A percentile compares a stretch with the other conserved stretches of the same genome.
Evolutionary conservation across 2,329 filamentous ascomycete genomes (phyloP).

Genomic region (Dactylonectria macrodidyma): DNA sequence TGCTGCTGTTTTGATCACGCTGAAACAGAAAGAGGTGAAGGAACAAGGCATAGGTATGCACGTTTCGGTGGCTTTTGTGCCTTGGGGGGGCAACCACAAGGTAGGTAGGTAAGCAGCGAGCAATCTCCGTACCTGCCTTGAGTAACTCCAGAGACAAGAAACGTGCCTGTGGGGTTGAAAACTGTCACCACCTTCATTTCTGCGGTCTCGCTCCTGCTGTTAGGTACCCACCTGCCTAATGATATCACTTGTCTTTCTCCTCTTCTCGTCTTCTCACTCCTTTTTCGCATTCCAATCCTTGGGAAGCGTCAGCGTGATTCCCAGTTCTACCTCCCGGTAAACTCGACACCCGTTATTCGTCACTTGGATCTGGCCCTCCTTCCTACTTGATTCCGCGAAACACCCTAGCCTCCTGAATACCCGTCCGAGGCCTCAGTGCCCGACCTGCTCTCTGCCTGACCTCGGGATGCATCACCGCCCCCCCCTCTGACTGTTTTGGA

Average conservation of each 20-base stretch:
- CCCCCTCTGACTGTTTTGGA: conserved; percentile 38
- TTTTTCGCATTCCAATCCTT: background rate
- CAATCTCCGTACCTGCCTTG: background rate
- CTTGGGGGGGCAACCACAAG: background rate
- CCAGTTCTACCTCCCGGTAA: conserved; percentile 31
- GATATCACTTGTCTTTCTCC: background rate
- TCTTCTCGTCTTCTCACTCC: background rate
- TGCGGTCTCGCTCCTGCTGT: conserved; percentile 10
- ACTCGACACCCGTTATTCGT: conserved; percentile 22
- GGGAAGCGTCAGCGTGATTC: background rate
- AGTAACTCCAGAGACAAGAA: background rate
- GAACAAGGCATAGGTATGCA: background rate
- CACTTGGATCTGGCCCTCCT: conserved; percentile 22
- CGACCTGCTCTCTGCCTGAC: conserved; percentile 45
- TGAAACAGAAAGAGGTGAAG: background rate
- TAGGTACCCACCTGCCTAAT: background rate
- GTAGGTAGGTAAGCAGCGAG: background rate
- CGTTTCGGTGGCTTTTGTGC: background rate
- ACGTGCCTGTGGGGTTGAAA: background rate
- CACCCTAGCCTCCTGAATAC: conserved; percentile 24
- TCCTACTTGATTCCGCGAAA: conserved; percentile 18
- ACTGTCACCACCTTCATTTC: conserved; percentile 28
- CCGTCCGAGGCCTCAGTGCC: conserved; percentile 40
- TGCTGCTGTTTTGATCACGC: background rate
- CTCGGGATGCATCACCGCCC: conserved; percentile 46